phyloP scores from a whole-genome alignment of 2,329 filamentous ascomycete species.

The Curvularia lunata region DNA sequence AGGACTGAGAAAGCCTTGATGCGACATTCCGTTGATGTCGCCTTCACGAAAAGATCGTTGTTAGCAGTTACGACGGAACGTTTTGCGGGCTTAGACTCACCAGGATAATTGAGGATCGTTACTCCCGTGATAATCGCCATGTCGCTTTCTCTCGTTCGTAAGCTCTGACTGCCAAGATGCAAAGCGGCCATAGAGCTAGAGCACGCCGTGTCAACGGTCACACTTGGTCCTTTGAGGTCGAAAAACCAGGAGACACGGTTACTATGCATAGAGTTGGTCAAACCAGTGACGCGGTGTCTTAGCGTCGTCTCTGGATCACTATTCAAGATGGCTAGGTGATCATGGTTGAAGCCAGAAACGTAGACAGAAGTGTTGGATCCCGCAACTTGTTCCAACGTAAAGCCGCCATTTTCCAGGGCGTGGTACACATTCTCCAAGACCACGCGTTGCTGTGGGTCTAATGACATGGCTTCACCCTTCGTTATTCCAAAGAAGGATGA shows the following conservation, averaged over 20 bases:
- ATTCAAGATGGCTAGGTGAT: background rate
- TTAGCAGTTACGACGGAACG: background rate
- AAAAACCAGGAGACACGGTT: conserved; percentile 35
- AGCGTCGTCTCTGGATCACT: background rate
- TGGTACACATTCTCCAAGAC: conserved; percentile 46
- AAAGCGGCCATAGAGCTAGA: conserved; percentile 29
- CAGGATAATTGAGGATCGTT: conserved; percentile 1
- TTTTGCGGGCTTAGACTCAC: background rate
- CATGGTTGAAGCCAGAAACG: conserved; percentile 27
- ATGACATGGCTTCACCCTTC: conserved; percentile 31
- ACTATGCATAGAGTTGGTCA: conserved; percentile 8
- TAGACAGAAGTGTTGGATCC: conserved; percentile 40
- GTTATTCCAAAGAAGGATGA: conserved; percentile 41
- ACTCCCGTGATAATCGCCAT: conserved; percentile 7
- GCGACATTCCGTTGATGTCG: conserved; percentile 29
- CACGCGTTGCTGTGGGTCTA: conserved; percentile 46
- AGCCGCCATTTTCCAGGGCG: conserved; percentile 51
- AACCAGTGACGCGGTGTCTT: background rate
- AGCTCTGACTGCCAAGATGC: conserved; percentile 23
- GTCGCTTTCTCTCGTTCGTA: conserved; percentile 10
- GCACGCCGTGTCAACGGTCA: conserved; percentile 38
- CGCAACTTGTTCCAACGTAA: conserved; percentile 34
- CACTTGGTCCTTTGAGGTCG: conserved; percentile 29
- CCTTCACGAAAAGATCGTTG: conserved; percentile 1
- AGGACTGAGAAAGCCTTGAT: conserved; percentile 15